These are phyloP conservation scores for Aspergillus oerlinghausenensis DNA, from an alignment of 2,329 filamentous ascomycete species.

Conservation along the genomic window DNA sequence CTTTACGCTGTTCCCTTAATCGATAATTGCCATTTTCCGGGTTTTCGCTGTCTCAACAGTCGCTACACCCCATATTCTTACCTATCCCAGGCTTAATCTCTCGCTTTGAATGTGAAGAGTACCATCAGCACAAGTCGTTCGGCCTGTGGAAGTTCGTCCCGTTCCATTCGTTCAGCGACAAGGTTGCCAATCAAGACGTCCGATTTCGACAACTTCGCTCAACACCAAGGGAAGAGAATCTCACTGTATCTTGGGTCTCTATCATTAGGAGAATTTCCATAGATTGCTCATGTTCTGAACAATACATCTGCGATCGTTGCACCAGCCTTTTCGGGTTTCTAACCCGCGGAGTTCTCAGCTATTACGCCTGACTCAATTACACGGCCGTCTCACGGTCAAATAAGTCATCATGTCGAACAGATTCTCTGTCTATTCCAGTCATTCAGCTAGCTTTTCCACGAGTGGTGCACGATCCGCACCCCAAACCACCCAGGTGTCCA, in stretches of 20 bases:
- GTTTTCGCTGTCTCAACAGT: background rate
- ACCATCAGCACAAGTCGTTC: background rate
- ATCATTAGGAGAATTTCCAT: background rate
- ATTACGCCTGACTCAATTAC: background rate
- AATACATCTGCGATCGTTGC: slow-evolving; percentile 18
- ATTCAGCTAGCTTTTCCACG: slow-evolving; percentile 53
- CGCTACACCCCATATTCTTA: background rate
- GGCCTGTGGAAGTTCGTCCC: background rate
- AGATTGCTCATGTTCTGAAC: slow-evolving; percentile 29
- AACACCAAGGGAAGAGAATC: background rate
- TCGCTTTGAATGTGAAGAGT: background rate
- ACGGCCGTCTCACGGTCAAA: background rate
- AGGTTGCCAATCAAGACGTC: background rate
- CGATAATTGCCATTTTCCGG: background rate
- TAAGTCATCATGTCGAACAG: slow-evolving; percentile 54
- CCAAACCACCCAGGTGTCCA: slow-evolving; percentile 77
- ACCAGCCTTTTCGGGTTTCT: background rate
- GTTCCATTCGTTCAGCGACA: background rate
- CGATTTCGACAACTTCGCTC: background rate
- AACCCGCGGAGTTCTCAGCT: background rate
- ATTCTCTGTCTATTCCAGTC: slow-evolving; percentile 57
- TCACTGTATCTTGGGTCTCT: background rate
- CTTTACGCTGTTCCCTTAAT: background rate
- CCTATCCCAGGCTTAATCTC: background rate
- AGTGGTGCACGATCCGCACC: slow-evolving; percentile 54